A percentile compares a stretch with the other conserved stretches of the same genome.
Conservation (phyloP, 225 moss, liverwort and hornwort species). For the Marchantia paleacea region DNA sequence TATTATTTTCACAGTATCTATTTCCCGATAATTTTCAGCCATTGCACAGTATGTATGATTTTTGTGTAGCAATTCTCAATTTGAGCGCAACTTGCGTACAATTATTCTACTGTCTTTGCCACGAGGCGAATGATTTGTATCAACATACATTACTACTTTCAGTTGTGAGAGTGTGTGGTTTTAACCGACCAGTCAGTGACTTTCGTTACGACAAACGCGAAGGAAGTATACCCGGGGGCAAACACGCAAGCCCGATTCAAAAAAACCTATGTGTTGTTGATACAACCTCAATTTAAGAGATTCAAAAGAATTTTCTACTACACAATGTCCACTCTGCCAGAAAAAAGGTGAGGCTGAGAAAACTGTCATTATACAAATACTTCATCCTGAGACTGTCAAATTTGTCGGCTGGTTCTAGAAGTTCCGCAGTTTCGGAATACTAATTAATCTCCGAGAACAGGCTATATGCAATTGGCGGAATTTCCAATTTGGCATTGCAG, state of each 20-base stretch:
- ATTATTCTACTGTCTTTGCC: neutral
- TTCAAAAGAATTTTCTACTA: constrained; percentile 18
- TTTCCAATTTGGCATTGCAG: neutral
- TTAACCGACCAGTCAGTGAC: neutral
- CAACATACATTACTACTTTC: constrained; percentile 11
- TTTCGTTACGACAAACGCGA: neutral
- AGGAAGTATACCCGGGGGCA: constrained; percentile 4
- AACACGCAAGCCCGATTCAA: constrained; percentile 8
- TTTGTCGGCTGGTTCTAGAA: constrained; percentile 15
- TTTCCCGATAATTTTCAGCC: too few species aligned
- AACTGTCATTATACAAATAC: constrained; percentile 24
- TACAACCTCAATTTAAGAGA: constrained; percentile 5
- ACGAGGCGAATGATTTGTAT: constrained; percentile 1
- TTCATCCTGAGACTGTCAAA: constrained; percentile 8
- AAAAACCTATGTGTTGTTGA: neutral
- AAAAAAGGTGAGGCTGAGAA: neutral
- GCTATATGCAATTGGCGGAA: constrained; percentile 9
- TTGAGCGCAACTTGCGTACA: too few species aligned
- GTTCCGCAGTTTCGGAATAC: constrained; percentile 1
- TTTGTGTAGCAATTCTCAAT: too few species aligned
- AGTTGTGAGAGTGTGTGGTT: neutral
- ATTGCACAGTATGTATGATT: too few species aligned
- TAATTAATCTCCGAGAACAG: neutral
- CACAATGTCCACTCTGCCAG: constrained; percentile 7
- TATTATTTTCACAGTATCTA: too few species aligned